These are phyloP conservation scores for Whalleya microplaca DNA, from an alignment of 2,329 filamentous ascomycete species.

Conservation along the genomic window DNA sequence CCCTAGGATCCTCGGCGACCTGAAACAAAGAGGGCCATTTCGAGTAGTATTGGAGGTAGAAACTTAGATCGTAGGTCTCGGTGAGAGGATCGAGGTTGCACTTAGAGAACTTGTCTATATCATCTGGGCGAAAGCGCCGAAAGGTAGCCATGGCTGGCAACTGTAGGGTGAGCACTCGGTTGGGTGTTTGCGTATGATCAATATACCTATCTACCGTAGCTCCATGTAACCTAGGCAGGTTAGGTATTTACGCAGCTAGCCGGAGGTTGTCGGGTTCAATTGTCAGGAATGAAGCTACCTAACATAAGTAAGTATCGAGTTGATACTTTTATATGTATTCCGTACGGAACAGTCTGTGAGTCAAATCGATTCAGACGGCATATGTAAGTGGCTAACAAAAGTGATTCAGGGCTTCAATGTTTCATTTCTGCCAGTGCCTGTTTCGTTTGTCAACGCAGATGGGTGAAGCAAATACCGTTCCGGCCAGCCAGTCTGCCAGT, in stretches of 20 bases:
- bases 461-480: too few species aligned
- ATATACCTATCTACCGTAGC: not conserved
- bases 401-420: not conserved
- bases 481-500: too few species aligned
- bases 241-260: too few species aligned
- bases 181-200: not conserved
- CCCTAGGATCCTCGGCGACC: slow-evolving; percentile 82
- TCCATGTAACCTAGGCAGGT: not conserved
- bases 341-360: too few species aligned
- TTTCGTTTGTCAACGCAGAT: too few species aligned
- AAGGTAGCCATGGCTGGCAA: slow-evolving; percentile 72
- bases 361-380: too few species aligned
- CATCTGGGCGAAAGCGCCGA: slow-evolving; percentile 79
- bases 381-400: too few species aligned
- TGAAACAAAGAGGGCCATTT: slow-evolving; percentile 96
- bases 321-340: too few species aligned
- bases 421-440: too few species aligned
- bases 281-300: too few species aligned
- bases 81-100: slow-evolving; percentile 96
- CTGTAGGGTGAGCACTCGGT: not conserved
- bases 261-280: too few species aligned
- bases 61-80: slow-evolving; percentile 95
- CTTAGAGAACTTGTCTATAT: slow-evolving; percentile 87
- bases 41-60: slow-evolving; percentile 94
- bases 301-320: too few species aligned